Base-by-base conservation (phyloP, 768 basidiomycete species). In the Trametes meyenii region DNA sequence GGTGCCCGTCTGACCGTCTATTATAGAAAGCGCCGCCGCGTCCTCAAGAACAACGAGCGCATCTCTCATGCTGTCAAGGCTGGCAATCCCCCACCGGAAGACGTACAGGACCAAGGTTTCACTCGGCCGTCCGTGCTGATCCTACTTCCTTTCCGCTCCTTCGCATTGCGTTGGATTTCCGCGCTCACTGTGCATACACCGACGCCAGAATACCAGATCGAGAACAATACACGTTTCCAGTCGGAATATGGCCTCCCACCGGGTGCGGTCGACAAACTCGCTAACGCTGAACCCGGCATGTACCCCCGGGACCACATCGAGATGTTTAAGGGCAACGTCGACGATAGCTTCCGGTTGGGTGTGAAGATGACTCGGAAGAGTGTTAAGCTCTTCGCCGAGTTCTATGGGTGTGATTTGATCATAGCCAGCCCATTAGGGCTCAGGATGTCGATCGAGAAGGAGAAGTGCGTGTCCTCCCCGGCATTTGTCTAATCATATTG, bases 21-120 rank as follows among this genome's bases (percentile, higher is more conserved):
- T 26, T n/a, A 1, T 68, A 98, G 96, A 80, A 97, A 96, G 68
- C 92, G 96, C 21, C 87, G 91, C 17, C 84, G 85, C 10, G 83
- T 99, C 36, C 79, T 98, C 2, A 96, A 96, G 74, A 98, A 96
- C 74, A 98, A 98, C 69, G 94, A 96, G 65, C 90, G 90, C 42
- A 80, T 98, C n/a, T 81, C 90, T 0, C 84, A 87, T 64, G 85
- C 87, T 11, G 74, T 81, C 11, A 88, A 91, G 72, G 72, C 81
- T 1, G 76, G 81, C 39, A 75, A 77, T 7, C 78, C 85, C 23
- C 79, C 83, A 2, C 87, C 87, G 2, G 85, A 88, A 74, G 86
- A 92, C 62, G 82, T 92, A 14, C 92, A 93, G 76, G 97, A 99
- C 71, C 97, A 98, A 81, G 96, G 96, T 26, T 98, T 98, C 76